Conservation (phyloP, 2,329 filamentous ascomycete genomes). For the Epichloe hybrida region DNA sequence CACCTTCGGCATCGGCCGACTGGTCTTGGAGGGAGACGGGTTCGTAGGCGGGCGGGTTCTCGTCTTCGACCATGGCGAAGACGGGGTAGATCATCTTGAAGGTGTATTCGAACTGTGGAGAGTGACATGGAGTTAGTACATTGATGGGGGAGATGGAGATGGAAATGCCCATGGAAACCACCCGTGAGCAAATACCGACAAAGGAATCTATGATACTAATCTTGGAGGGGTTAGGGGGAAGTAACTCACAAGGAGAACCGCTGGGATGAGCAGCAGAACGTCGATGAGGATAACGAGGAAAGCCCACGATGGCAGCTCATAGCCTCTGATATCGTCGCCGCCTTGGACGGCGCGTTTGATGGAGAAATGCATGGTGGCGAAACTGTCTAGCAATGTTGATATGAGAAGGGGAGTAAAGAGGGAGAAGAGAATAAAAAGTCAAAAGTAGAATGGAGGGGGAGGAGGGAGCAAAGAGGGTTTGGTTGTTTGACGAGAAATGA, state of each 20-base stretch:
- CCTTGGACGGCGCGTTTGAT: constrained; percentile 22
- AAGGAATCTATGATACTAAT: too few relatives aligned
- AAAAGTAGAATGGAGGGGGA: background rate
- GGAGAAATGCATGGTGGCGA: constrained; percentile 7
- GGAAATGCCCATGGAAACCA: too few relatives aligned
- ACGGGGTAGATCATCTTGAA: constrained; percentile 36
- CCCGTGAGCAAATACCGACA: too few relatives aligned
- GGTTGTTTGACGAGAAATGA: background rate
- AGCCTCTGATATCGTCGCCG: constrained; percentile 10
- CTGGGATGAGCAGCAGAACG: constrained; percentile 31
- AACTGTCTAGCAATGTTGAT: background rate
- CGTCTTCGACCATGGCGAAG: constrained; percentile 45
- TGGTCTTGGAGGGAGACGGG: constrained; percentile 31
- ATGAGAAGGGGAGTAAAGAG: background rate
- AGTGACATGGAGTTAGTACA: background rate
- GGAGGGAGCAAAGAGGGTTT: too few relatives aligned
- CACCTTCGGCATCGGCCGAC: constrained; percentile 19
- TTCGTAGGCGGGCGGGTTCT: constrained; percentile 40
- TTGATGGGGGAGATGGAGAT: too few relatives aligned
- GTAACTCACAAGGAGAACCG: constrained; percentile 27
- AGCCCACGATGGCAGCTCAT: constrained; percentile 27
- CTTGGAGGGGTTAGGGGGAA: too few relatives aligned
- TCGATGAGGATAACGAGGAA: constrained; percentile 25
- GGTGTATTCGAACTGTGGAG: constrained; percentile 33
- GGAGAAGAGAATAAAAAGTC: background rate